Evolutionary conservation across 257 asterid genomes (phyloP), one percentile per base, ranked within the genome.

Genomic region (Solanum ossicruentum): DNA sequence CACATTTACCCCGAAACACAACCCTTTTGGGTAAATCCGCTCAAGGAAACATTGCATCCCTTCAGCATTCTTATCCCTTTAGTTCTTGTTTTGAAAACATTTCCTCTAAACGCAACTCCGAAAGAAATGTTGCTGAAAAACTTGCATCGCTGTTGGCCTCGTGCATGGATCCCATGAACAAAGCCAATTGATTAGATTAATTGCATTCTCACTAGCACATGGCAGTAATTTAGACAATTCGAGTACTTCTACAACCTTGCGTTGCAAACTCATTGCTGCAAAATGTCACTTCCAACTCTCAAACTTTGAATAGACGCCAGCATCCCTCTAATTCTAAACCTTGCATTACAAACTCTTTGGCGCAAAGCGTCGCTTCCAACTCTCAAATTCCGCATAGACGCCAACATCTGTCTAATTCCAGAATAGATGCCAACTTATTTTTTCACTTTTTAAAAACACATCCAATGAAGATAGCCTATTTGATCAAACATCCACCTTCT

Each of bases 91-190:
- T 36, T 36, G 41, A 36, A 36, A 36, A 36, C 5, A 36, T 36
- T 36, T 36, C 41, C 7, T 6, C 5, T 36, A 4, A 4, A 36
- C 6, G 41, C 5, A 36, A 36, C 41, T 36, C 41, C 6, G 1
- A 36, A 36, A 36, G 41, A 36, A 36, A 36, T 5, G 41, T 5
- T 36, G 6, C 41, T 36, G 41, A 36, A 36, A 5, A 36, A 36
- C 6, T 36, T 36, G 41, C 69, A 80, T 84, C 55, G 93, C 93
- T 67, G 95, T 88, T 13, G 95, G 94, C 92, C 97, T 93, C 90
- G 90, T 92, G 92, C 84, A 83, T 10, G 97, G 95, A 85, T 93
- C 92, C 97, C 97, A 93, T 12, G 92, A 91, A 85, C 96, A 93
- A 83, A 93, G 91, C n/a, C 91, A 90, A 20, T 89, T 41, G 54